Base-by-base conservation (phyloP, 2,329 filamentous ascomycete species). In the Basipetospora chlamydospora region DNA sequence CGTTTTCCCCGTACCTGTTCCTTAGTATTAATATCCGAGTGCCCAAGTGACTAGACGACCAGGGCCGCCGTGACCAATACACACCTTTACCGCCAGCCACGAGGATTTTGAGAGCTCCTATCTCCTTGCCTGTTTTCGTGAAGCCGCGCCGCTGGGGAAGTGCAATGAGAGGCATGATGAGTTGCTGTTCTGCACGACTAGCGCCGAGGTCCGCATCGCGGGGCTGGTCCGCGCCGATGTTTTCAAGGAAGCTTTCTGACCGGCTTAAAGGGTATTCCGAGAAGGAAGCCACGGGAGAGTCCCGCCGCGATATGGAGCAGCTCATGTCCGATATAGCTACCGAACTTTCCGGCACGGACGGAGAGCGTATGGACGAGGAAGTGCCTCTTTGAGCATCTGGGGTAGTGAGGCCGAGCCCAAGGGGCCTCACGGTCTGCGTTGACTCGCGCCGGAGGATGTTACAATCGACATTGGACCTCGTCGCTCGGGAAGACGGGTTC, bases 151-250 rank as follows among this genome's bases (percentile, higher is more conserved):
- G 76, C 42, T 75, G 81, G 3, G 90, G 88, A 73, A 98, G 90
- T 42, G 74, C 77, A 48, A 98, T 79, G 50, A 86, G 94, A 5
- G 90, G 90, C 90, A 98, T 98, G 41, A 98, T 83, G n/a, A 98
- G 69, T 55, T 96, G 87, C 17, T 80, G 80, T 28, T 64, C 66
- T 42, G 47, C 42, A 31, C 4, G 43, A 47, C 36, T 44, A 49
- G 48, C 3, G 40, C 40, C 11, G 43, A 33, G 10, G 46, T 25
- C 34, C 8, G 28, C 17, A 29, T 21, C 21, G 12, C 18, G 17
- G 16, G 15, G 3, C 15, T 28, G 15, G 17, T 20, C 30, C 12
- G 26, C 32, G 6, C 18, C n/a, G 2, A 46, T 54, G 43, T 53
- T 61, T 26, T 50, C 46, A 3, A 54, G 46, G 37, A 63, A 58